phyloP scores from a whole-genome alignment of 768 basidiomycete species.

The Rhizopogon vesiculosus region DNA sequence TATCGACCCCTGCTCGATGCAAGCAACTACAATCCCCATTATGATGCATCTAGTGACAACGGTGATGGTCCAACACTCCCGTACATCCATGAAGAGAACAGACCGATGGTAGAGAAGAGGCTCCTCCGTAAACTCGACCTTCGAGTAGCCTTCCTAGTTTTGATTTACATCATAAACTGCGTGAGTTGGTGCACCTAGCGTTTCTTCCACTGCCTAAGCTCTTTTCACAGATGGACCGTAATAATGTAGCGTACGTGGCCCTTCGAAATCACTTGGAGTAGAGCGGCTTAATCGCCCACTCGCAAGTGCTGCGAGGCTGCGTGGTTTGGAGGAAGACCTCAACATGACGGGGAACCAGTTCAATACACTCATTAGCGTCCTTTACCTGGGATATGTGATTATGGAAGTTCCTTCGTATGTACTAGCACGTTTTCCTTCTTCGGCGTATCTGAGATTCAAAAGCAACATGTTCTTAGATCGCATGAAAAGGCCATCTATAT shows the following conservation, averaged over 20 bases:
- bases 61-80: neutral
- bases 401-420: constrained; percentile 73
- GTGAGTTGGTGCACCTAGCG: constrained; percentile 20
- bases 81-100: constrained; percentile 15
- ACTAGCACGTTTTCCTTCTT: neutral
- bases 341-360: constrained; percentile 56
- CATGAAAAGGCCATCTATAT: constrained; percentile 61
- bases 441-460: neutral
- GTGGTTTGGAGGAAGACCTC: constrained; percentile 66
- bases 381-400: constrained; percentile 65
- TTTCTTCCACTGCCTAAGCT: neutral
- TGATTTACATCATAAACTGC: constrained; percentile 45
- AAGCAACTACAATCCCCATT: neutral
- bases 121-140: constrained; percentile 39
- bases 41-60: neutral
- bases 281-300: neutral
- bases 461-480: constrained; percentile 68
- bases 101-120: constrained; percentile 38
- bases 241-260: constrained; percentile 51
- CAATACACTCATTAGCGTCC: constrained; percentile 60
- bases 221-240: constrained; percentile 54
- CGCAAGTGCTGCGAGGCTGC: constrained; percentile 60
- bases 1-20: neutral
- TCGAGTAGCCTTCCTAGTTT: constrained; percentile 38
- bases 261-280: neutral